Evolutionary conservation across 495 filamentous ascomycete species (phyloP), one percentile per base, ranked within the genome.

Genomic region (Staphylotrichum longicolle): DNA sequence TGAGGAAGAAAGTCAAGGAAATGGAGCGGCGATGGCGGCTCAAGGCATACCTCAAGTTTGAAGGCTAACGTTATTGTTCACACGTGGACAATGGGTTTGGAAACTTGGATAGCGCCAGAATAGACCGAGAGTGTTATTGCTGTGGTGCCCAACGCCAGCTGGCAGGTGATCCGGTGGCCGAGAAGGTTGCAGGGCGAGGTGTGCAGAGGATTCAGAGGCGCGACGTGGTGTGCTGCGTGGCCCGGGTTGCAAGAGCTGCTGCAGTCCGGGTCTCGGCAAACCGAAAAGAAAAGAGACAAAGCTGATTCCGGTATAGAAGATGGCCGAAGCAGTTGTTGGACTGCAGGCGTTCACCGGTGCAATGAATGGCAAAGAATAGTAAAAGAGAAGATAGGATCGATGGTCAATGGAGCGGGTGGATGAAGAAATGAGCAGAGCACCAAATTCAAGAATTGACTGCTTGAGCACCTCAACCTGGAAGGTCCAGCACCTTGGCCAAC

Each of bases 141-240:
- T 54, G 54, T 63, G 55, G 58, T 66, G 63, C 66, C 66, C 66
- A 62, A 69, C 58, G 66, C 66, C 66, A 69, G 58, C 63, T 69
- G 66, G 60, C 63, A 60, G 34, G 53, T 41, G 56, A 34, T 59
- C 44, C 30, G 54, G 47, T 61, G 63, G 60, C 35, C 33, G 37
- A 30, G 54, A 20, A 27, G 54, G 41, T 35, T 44, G 57, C 47
- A 52, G 15, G 47, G 27, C 7, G 7, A 51, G 39, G 37, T 15
- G 8, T 10, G 41, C 20, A n/a, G 41, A 5, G 20, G 20, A 27
- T 27, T 27, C 20, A 33, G 57, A 53, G 39, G 27, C 9, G 35
- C 57, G 57, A 60, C 57, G 57, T 60, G 57, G 57, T 60, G 57
- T 60, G 12, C 15, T 52, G 57, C 48, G 48, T 60, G 57, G 57